Evolutionary conservation across 306 rosid species (phyloP), one percentile per base, ranked within the genome.

Genomic region (Phaseolus lunatus): DNA sequence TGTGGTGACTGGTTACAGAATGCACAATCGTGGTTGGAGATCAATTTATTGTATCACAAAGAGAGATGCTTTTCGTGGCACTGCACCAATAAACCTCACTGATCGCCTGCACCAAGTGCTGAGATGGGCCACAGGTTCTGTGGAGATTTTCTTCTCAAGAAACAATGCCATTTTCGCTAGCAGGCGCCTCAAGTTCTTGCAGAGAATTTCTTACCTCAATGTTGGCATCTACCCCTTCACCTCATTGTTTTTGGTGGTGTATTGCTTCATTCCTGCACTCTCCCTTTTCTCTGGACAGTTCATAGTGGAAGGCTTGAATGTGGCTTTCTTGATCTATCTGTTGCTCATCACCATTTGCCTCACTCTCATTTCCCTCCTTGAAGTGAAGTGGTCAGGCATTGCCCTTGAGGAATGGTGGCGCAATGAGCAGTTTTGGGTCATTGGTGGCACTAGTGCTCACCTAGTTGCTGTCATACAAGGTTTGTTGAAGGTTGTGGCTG

Each of bases 351-450:
- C 91, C 0, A 0, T 90, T 9, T 87, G 91, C 68, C 94, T 92
- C 49, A 71, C 81, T 20, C 91, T 92, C 14, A 49, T 92, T 15
- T 89, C 97, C 11, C 85, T 92, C 19, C 94, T 90, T 8, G 97
- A 92, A 81, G 97, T 92, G 7, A 90, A 83, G 68, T 92, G 96
- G 96, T 92, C 97, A 1, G 96, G 97, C 6, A 87, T 89, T 44
- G 92, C 84, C 4, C 90, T 90, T 12, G 71, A 66, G 33, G 71
- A 66, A 66, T 66, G 71, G 71, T 66, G 71, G 71, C 50, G 71
- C 0, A 66, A 66, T 20, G 71, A 66, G 18, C 71, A 66, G 7
- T 66, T 66, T 66, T 66, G 71, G 71, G 71, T 66, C 33, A 66
- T 66, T 41, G 71, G 71, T 12, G 71, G 71, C 18, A 66, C 71